phyloP scores from a whole-genome alignment of 345 rosid genomes.

The Erucastrum elatum region DNA sequence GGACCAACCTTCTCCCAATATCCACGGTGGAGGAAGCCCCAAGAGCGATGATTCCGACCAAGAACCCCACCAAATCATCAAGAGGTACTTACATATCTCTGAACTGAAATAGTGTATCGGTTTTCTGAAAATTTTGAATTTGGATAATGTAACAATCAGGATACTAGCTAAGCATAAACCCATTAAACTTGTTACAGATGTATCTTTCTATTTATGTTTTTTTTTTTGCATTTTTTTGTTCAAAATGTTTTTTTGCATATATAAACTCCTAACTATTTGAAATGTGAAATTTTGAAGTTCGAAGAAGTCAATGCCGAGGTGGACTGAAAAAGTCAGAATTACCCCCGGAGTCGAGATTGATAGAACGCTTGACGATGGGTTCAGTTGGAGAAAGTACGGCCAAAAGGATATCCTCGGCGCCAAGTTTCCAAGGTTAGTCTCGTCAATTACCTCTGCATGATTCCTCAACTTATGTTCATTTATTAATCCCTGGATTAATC shows the following conservation, averaged over 20 bases:
- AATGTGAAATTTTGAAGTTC: slow-evolving; percentile 27
- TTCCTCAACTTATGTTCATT: background rate
- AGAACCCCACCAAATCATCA: slow-evolving; percentile 37
- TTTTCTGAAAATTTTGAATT: background rate
- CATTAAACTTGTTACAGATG: background rate
- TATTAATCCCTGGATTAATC: background rate
- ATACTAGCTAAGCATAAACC: background rate
- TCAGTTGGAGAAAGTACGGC: slow-evolving; percentile 92
- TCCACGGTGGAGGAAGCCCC: slow-evolving; percentile 56
- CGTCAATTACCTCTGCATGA: background rate
- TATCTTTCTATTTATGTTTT: background rate
- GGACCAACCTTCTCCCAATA: slow-evolving; percentile 46
- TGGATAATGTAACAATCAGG: background rate
- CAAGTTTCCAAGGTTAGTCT: slow-evolving; percentile 65
- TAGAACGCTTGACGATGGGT: slow-evolving; percentile 81
- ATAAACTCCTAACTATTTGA: slow-evolving; percentile 1
- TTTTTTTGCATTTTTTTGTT: background rate
- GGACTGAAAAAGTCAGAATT: slow-evolving; percentile 59
- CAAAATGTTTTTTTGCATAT: background rate
- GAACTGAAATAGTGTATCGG: slow-evolving; percentile 31
- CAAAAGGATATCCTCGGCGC: slow-evolving; percentile 89
- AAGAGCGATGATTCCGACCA: slow-evolving; percentile 69
- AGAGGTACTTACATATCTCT: slow-evolving; percentile 32
- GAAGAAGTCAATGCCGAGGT: slow-evolving; percentile 57
- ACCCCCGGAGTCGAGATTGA: slow-evolving; percentile 54